Percentiles rank a stretch among this genome's conserved stretches.
phyloP scores from a whole-genome alignment of 1,284 basidiomycete genomes.

The Malassezia arunalokei region DNA sequence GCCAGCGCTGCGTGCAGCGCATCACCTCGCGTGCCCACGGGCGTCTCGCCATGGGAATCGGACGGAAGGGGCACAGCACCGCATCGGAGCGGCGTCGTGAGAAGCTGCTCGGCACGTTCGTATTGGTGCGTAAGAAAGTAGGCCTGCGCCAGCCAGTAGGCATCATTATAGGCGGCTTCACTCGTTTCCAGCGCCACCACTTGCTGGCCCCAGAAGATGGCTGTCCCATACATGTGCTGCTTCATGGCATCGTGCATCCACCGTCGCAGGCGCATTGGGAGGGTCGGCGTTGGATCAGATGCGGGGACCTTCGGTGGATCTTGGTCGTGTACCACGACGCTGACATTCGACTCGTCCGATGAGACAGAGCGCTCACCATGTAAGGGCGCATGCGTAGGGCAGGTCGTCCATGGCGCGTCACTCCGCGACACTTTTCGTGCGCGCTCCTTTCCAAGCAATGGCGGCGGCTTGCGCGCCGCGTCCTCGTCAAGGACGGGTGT shows the following conservation, averaged over 20 bases:
- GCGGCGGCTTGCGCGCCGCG: background rate
- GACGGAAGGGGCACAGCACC: conserved; percentile 16
- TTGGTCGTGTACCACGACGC: conserved; percentile 12
- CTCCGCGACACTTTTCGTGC: conserved; percentile 2
- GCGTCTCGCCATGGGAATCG: background rate
- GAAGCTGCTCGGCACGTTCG: conserved; percentile 76
- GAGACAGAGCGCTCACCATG: background rate
- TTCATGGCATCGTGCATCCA: conserved; percentile 96
- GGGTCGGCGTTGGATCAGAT: background rate
- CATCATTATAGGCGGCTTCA: conserved; percentile 53
- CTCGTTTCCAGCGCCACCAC: conserved; percentile 67
- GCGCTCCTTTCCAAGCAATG: conserved; percentile 1
- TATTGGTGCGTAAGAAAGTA: conserved; percentile 93
- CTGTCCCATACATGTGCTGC: conserved; percentile 94
- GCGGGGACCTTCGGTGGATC: background rate
- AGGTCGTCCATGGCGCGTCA: conserved; percentile 2
- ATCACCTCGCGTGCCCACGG: conserved; percentile 17
- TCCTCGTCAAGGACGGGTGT: conserved; percentile 11
- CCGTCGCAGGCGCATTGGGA: conserved; percentile 61
- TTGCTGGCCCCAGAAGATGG: conserved; percentile 97
- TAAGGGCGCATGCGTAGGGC: background rate
- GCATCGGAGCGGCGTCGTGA: conserved; percentile 62
- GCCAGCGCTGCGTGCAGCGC: conserved; percentile 24
- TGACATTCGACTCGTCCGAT: conserved; percentile 8
- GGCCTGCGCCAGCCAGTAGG: conserved; percentile 95